phyloP scores from a whole-genome alignment of 2,329 filamentous ascomycete genomes.

The Aschersonia sp. region DNA sequence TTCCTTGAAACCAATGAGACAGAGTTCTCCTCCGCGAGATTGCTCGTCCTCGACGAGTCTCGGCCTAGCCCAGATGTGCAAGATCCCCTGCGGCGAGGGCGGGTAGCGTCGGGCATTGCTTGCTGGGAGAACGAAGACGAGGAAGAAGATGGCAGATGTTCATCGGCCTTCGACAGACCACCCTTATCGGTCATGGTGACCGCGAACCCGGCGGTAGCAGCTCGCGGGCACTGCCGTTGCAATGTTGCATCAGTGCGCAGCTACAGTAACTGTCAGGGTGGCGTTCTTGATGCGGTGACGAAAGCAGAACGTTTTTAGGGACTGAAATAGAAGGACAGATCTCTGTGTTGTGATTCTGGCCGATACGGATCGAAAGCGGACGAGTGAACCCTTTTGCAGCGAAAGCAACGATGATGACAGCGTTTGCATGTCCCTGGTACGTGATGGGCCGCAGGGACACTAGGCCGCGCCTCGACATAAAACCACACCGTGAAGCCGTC shows the following conservation, averaged over 20 bases:
- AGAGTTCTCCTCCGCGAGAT: neutral
- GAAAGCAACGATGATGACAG: neutral
- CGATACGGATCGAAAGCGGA: no score
- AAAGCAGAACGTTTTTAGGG: no score
- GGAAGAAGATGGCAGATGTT: constrained; percentile 30
- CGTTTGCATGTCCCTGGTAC: neutral
- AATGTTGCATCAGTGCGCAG: constrained; percentile 17
- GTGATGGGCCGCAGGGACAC: neutral
- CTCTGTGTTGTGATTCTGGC: no score
- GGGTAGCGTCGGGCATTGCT: constrained; percentile 23
- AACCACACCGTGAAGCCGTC: neutral
- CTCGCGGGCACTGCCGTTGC: constrained; percentile 11
- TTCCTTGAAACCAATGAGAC: neutral
- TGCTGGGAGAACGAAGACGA: constrained; percentile 26
- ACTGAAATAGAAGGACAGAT: no score
- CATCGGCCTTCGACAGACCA: constrained; percentile 15
- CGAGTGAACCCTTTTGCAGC: neutral
- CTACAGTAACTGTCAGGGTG: neutral
- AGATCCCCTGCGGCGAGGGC: constrained; percentile 36
- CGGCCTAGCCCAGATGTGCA: constrained; percentile 16
- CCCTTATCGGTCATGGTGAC: constrained; percentile 21
- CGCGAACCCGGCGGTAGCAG: constrained; percentile 16
- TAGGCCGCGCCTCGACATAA: neutral
- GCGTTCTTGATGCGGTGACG: no score
- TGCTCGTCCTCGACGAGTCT: constrained; percentile 9